A percentile compares a stretch with the other conserved stretches of the same genome.
Conservation (phyloP, 1,284 basidiomycete species). For the Rhodotorula sp. region DNA sequence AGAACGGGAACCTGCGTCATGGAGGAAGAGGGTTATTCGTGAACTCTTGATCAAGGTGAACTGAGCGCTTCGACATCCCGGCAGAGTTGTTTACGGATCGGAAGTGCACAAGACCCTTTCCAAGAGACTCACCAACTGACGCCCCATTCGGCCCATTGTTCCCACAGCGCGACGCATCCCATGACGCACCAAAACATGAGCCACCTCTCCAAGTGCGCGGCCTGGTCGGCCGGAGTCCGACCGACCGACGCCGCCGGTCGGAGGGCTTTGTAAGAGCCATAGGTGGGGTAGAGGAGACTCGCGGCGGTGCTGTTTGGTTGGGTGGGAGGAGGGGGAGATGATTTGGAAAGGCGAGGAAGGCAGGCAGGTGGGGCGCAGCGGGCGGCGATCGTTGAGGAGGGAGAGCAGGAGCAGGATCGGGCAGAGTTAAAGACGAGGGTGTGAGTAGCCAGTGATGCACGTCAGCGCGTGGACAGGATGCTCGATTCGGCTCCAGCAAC, state of each 20-base stretch:
- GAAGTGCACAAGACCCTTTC: too few species aligned
- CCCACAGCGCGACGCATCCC: slow-evolving; percentile 68
- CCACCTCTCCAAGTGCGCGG: slow-evolving; percentile 68
- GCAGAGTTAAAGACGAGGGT: too few species aligned
- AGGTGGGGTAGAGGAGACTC: slow-evolving; percentile 69
- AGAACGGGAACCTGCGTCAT: slow-evolving; percentile 73
- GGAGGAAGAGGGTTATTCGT: too few species aligned
- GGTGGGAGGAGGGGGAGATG: neutral
- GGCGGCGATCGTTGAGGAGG: neutral
- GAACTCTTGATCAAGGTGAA: too few species aligned
- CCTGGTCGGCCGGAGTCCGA: slow-evolving; percentile 51
- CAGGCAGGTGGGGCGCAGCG: neutral
- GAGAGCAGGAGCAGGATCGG: neutral
- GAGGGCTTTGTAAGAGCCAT: slow-evolving; percentile 79
- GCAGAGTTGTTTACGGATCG: too few species aligned
- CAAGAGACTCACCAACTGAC: slow-evolving; percentile 64
- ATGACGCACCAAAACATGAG: slow-evolving; percentile 87
- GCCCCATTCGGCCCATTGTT: slow-evolving; percentile 77
- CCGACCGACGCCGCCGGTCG: slow-evolving; percentile 3
- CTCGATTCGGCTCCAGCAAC: neutral
- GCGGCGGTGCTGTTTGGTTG: slow-evolving; percentile 8
- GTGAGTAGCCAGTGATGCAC: too few species aligned
- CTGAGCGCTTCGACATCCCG: too few species aligned
- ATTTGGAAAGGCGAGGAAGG: neutral
- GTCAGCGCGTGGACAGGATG: neutral